Conservation (phyloP, 495 filamentous ascomycete species). For the Hypoxylon lenormandii region DNA sequence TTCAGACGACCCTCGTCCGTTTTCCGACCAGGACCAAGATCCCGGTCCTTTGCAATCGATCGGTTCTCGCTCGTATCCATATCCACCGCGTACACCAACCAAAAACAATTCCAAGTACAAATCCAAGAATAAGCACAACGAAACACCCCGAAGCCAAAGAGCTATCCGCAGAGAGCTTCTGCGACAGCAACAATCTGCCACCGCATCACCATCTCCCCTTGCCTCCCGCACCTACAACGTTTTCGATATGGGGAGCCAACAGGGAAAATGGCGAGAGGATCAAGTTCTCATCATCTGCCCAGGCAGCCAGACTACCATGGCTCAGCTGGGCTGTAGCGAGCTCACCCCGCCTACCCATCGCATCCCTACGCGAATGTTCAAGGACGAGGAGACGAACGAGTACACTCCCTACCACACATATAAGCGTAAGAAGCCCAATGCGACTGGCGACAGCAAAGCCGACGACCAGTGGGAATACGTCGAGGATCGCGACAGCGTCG, state of each 20-base stretch:
- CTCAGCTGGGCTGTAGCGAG: constrained; percentile 91
- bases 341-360: constrained; percentile 86
- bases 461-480: constrained; percentile 72
- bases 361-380: constrained; percentile 93
- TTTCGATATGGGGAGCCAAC: constrained; percentile 59
- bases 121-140: no score
- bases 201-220: not conserved
- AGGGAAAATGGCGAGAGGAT: constrained; percentile 67
- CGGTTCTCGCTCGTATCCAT: no score
- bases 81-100: no score
- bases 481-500: constrained; percentile 85
- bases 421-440: constrained; percentile 71
- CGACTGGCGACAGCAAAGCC: constrained; percentile 47
- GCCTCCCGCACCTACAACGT: no score
- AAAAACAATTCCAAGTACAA: no score
- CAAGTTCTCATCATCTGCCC: constrained; percentile 83
- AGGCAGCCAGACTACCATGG: constrained; percentile 91
- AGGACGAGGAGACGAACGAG: constrained; percentile 78
- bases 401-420: constrained; percentile 86
- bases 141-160: no score
- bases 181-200: not conserved
- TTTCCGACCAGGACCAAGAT: no score
- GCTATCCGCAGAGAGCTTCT: not conserved
- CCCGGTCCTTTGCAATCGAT: no score
- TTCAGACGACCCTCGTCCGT: no score